A percentile compares a stretch with the other conserved stretches of the same genome.
phyloP scores from a whole-genome alignment of 805 yeast species.

The Yarrowia phangngaensis region DNA sequence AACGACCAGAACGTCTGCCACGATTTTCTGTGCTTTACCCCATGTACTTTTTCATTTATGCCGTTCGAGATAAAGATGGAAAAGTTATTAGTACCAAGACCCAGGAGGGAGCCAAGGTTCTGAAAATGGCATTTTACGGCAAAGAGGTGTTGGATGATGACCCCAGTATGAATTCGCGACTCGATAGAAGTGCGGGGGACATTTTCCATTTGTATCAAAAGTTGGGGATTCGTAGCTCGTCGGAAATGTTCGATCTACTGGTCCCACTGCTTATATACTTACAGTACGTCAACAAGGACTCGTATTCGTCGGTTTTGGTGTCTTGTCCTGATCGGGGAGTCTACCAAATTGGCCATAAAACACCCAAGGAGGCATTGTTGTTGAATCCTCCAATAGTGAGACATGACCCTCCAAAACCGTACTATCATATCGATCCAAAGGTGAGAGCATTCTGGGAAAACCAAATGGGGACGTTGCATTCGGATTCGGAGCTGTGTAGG shows the following conservation, averaged over 20 bases:
- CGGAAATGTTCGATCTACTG: conserved; percentile 18
- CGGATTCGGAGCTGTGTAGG: conserved; percentile 15
- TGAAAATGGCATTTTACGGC: conserved; percentile 22
- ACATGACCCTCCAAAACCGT: conserved; percentile 4
- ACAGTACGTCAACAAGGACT: conserved; percentile 23
- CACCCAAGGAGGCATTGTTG: conserved; percentile 7
- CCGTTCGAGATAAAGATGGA: conserved; percentile 10
- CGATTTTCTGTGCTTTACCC: conserved; percentile 20
- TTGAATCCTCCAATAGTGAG: conserved; percentile 1
- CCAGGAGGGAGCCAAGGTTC: conserved; percentile 22
- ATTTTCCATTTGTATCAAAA: conserved; percentile 22
- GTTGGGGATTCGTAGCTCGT: conserved; percentile 14
- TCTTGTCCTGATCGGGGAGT: conserved; percentile 8
- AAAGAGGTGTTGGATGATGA: conserved; percentile 23
- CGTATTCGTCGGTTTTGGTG: conserved; percentile 13
- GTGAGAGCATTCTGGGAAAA: conserved; percentile 18
- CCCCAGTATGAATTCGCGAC: conserved; percentile 18
- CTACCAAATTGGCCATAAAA: conserved; percentile 20
- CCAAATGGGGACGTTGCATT: conserved; percentile 15
- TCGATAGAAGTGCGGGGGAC: conserved; percentile 10
- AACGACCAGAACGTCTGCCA: conserved; percentile 17
- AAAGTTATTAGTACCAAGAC: conserved; percentile 8
- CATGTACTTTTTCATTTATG: conserved; percentile 25
- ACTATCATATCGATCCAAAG: conserved; percentile 13
- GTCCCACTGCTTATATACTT: conserved; percentile 10